Evolutionary conservation across 2,329 filamentous ascomycete genomes (phyloP).

Genomic region (Hawksworthiomyces lignivorus): DNA sequence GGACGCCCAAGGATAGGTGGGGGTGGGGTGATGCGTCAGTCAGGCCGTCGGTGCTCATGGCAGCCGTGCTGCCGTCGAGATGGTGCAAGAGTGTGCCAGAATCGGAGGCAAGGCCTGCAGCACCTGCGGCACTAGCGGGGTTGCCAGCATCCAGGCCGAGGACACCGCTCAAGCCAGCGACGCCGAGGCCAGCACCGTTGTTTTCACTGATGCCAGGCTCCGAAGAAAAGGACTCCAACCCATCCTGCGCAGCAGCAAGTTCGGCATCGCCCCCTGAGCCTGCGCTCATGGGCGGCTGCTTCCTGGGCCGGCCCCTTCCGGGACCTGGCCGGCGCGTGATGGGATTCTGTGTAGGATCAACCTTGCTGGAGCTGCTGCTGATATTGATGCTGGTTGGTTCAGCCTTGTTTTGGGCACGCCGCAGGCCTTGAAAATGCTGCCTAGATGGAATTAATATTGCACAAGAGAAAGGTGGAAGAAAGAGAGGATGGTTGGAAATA

Average conservation of each 20-base stretch:
- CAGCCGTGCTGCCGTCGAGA: too few species aligned
- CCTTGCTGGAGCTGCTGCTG: slow-evolving; percentile 24
- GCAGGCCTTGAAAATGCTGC: slow-evolving; percentile 54
- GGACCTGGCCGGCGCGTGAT: slow-evolving; percentile 54
- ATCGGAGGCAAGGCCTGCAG: too few species aligned
- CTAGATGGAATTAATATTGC: slow-evolving; percentile 24
- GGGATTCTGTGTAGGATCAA: slow-evolving; percentile 48
- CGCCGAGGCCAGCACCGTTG: neutral
- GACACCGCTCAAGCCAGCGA: neutral
- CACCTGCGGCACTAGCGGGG: too few species aligned
- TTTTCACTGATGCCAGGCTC: neutral
- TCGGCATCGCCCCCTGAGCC: neutral
- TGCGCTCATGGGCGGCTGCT: slow-evolving; percentile 23
- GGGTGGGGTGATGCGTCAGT: too few species aligned
- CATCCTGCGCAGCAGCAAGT: slow-evolving; percentile 4
- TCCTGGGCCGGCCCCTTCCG: slow-evolving; percentile 46
- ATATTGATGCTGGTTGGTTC: slow-evolving; percentile 26
- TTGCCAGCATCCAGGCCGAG: neutral
- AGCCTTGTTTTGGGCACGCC: slow-evolving; percentile 46
- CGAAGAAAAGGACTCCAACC: too few species aligned
- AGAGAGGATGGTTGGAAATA: neutral
- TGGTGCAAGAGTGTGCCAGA: too few species aligned
- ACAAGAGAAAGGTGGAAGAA: neutral
- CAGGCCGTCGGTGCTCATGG: too few species aligned
- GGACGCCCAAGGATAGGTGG: neutral